Percentiles rank a stretch among this genome's conserved stretches.
These are phyloP conservation scores for Phyllosticta citrichinensis DNA, from an alignment of 2,329 filamentous ascomycete genomes.

Conservation along the genomic window DNA sequence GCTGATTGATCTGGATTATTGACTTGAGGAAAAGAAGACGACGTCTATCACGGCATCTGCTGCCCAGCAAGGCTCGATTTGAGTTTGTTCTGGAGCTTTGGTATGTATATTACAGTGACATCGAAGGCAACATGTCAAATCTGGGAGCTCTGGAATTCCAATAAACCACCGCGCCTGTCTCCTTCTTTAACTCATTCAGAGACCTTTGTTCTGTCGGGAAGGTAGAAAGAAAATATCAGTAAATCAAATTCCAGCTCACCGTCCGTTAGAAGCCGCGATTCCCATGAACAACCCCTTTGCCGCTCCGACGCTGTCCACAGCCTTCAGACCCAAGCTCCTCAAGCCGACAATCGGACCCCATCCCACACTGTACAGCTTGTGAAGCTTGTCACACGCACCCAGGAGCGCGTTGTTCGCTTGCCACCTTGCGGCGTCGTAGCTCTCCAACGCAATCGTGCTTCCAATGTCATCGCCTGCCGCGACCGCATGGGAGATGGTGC, in stretches of 20 bases:
- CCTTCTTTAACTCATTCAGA: too few species aligned
- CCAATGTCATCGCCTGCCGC: conserved; percentile 82
- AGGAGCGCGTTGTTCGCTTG: conserved; percentile 67
- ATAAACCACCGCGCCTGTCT: too few species aligned
- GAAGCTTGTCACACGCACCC: conserved; percentile 77
- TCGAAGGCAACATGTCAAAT: too few species aligned
- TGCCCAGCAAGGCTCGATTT: too few species aligned
- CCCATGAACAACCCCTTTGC: conserved; percentile 84
- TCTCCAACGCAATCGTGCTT: conserved; percentile 63
- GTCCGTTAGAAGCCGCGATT: conserved; percentile 38
- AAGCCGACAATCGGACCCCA: conserved; percentile 71
- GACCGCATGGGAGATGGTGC: conserved; percentile 66
- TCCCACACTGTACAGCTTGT: conserved; percentile 79
- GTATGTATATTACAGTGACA: too few species aligned
- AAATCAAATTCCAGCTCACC: conserved; percentile 9
- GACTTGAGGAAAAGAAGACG: too few species aligned
- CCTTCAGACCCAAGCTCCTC: conserved; percentile 63
- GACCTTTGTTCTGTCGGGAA: too few species aligned
- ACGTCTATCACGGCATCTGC: too few species aligned
- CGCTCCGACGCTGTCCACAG: conserved; percentile 63
- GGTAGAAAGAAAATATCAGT: neutral
- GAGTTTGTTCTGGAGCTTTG: too few species aligned
- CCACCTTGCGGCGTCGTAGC: conserved; percentile 74
- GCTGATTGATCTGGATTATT: too few species aligned
- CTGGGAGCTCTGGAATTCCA: too few species aligned